Evolutionary conservation across 2,329 filamentous ascomycete genomes (phyloP), one percentile per base, ranked within the genome.

Genomic region (Setomelanomma holmii): DNA sequence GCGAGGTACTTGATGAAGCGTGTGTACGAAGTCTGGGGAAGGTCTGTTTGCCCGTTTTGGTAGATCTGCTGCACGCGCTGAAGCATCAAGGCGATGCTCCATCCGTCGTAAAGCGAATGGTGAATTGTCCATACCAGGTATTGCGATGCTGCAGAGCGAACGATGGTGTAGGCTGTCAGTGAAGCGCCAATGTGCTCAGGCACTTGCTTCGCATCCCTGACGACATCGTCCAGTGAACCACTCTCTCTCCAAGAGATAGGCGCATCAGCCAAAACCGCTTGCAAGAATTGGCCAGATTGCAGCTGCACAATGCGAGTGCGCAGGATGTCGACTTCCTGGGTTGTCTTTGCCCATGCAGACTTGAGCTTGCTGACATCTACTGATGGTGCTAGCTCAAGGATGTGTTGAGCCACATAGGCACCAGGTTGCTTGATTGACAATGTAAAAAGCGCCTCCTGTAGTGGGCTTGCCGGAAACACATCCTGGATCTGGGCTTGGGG

Each of bases 351-450:
- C 79, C 80, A 83, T 1, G 80, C 74, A 7, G 68, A 58, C 53
- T 78, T 80, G 68, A 82, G 79, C 22, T 68, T 72, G 6, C 63
- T 60, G 3, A 81, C 35, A 49, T 82, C 71, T 4, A 80, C 59
- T 3, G 68, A 49, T 4, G 63, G 46, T 1, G 73, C 65, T 2
- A 83, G 73, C 4, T 66, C 64, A 43, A 80, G 75, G 0, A 78
- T 63, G 33, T 78, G 76, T 43, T 80, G 77, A 5, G 78, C 79
- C 30, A 82, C 73, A 52, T 83, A 83, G 4, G 79, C 77, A 12
- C 79, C 79, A 11, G 69, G 63, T 38, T 80, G 74, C 58, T 79
- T 78, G 20, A 78, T 69, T 0, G 79, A 80, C n/a, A 82, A 69
- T 1, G 80, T 78, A 44, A 82, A 66, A 1, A 81, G 64, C 1